These are phyloP conservation scores for Cryoendolithus antarcticus DNA, from an alignment of 2,329 filamentous ascomycete genomes.

Conservation along the genomic window DNA sequence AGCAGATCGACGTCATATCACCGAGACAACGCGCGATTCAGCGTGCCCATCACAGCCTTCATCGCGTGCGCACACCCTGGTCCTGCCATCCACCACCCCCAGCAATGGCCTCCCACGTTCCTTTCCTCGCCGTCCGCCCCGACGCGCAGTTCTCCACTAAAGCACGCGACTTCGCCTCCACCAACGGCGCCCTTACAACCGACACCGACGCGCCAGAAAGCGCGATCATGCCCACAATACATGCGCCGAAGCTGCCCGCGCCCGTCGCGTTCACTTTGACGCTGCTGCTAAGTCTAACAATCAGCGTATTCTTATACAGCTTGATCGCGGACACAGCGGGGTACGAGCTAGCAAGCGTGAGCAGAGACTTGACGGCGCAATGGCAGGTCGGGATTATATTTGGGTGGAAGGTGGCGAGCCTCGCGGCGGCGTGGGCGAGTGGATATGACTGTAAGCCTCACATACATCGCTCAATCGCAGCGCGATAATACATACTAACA, in stretches of 20 bases:
- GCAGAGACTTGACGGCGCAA: constrained; percentile 50
- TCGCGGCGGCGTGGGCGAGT: constrained; percentile 61
- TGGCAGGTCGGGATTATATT: constrained; percentile 46
- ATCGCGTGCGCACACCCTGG: too few relatives aligned
- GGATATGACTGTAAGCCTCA: constrained; percentile 54
- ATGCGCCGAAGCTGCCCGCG: constrained; percentile 22
- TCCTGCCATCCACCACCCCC: neutral
- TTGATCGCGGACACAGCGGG: constrained; percentile 47
- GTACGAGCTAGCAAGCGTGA: constrained; percentile 55
- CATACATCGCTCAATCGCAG: neutral
- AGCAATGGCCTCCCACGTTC: constrained; percentile 17
- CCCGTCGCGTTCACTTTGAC: constrained; percentile 30
- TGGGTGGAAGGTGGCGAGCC: constrained; percentile 49
- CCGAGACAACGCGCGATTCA: too few relatives aligned
- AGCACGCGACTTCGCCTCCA: constrained; percentile 8
- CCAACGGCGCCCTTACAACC: constrained; percentile 5
- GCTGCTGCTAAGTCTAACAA: constrained; percentile 43
- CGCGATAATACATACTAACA: neutral
- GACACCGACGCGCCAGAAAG: constrained; percentile 5
- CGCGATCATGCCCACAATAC: neutral
- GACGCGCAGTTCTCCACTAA: constrained; percentile 16
- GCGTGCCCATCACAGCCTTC: too few relatives aligned
- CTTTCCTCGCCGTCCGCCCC: constrained; percentile 18
- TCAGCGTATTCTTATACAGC: constrained; percentile 55
- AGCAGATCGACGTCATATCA: too few relatives aligned